Percentiles rank a stretch among this genome's conserved stretches.
These are phyloP conservation scores for Metschnikowia lochheadii DNA, from an alignment of 805 yeast species.

Conservation along the genomic window DNA sequence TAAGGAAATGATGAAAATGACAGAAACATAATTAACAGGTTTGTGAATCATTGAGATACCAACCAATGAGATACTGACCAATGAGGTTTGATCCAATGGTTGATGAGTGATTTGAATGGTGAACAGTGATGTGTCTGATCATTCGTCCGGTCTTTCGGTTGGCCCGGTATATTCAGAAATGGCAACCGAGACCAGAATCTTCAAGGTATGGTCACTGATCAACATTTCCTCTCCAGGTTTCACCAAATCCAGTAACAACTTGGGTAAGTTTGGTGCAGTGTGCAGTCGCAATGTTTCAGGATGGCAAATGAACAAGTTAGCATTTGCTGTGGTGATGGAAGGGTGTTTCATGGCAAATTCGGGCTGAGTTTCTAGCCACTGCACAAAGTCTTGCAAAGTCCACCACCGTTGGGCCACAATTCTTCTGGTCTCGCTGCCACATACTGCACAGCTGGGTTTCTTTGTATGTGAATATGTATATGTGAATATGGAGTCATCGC, in stretches of 20 bases:
- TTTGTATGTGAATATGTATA: constrained; percentile 65
- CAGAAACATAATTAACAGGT: not conserved
- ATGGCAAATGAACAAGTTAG: constrained; percentile 41
- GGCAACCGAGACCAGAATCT: constrained; percentile 36
- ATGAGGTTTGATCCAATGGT: no score
- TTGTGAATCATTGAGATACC: no score
- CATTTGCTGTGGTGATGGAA: constrained; percentile 40
- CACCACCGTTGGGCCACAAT: constrained; percentile 27
- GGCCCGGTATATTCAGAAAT: constrained; percentile 21
- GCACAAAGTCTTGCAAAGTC: constrained; percentile 34
- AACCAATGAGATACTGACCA: no score
- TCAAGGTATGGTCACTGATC: constrained; percentile 50
- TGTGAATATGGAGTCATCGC: constrained; percentile 73
- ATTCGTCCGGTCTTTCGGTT: constrained; percentile 5
- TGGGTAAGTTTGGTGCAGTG: constrained; percentile 42
- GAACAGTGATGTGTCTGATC: not conserved
- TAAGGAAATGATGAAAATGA: constrained; percentile 43
- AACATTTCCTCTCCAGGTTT: constrained; percentile 45
- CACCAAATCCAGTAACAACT: constrained; percentile 34
- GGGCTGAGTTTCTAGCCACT: constrained; percentile 29
- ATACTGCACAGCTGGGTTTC: constrained; percentile 66
- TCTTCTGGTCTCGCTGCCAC: constrained; percentile 47
- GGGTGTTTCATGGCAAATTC: constrained; percentile 38
- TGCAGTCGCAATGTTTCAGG: constrained; percentile 45
- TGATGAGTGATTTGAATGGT: not conserved